Evolutionary conservation across 257 asterid genomes (phyloP), one percentile per base, ranked within the genome.

Genomic region (Nicotiana attenuata): DNA sequence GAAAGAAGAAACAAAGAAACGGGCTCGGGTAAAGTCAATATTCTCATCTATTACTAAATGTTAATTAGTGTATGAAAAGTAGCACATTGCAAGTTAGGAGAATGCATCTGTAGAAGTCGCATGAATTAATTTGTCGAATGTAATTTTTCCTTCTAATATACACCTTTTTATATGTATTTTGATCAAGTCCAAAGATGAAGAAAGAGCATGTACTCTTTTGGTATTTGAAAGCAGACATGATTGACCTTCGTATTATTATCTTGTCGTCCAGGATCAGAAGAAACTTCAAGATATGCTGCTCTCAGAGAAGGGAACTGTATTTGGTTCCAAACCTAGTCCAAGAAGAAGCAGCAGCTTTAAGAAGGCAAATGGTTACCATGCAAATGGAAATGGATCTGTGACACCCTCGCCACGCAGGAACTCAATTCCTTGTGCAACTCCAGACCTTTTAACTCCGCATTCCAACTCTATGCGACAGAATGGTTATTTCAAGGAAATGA

Each of bases 321-420:
- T 88, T 68, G 98, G 99, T 64, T 94, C 98, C 20, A 96, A 90
- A 88, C 98, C 97, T 38, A 93, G 95, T 82, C 98, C 98, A 0
- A 87, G 95, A 90, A 88, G 96, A 86, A 92, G 88, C 84, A 91
- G 20, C 87, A 91, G 97, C 90, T 88, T 90, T 77, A 88, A 90
- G 85, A 87, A 78, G 83, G 59, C 82, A 60, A 93, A 88, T 76
- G 97, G 92, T 56, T 89, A 86, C 76, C 77, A 84, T 64, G 81
- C 87, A 71, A 86, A 88, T 84, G 95, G 91, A 77, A 89, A 89
- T 63, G 97, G 97, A 80, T 91, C 95, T 0, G 91, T 88, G 78
- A 94, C 97, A 81, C 96, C 98, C 59, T 90, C 97, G 6, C 98
- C 98, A 52, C 98, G 94, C 65, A 90, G 97, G 60, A 93, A 86